phyloP scores from a whole-genome alignment of 2,329 filamentous ascomycete genomes.

The Ascomycota sp. region DNA sequence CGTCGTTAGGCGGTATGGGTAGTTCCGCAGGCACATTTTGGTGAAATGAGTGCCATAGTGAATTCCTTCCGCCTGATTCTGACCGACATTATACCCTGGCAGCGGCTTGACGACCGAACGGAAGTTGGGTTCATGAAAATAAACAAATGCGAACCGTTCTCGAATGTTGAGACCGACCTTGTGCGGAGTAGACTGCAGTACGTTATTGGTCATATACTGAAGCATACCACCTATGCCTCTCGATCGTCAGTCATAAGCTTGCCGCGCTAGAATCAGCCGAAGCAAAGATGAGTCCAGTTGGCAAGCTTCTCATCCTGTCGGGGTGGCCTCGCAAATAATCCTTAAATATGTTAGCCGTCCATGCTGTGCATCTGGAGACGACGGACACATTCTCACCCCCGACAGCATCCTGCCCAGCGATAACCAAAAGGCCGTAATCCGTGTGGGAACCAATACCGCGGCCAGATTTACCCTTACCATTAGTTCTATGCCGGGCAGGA shows the following conservation, averaged over 20 bases:
- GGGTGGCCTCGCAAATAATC: constrained; percentile 24
- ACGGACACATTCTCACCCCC: constrained; percentile 14
- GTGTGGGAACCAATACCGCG: constrained; percentile 31
- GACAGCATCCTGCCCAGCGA: constrained; percentile 27
- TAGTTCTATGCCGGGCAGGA: constrained; percentile 13
- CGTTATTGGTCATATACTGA: constrained; percentile 26
- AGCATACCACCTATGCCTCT: constrained; percentile 24
- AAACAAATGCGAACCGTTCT: constrained; percentile 27
- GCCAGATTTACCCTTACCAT: constrained; percentile 26
- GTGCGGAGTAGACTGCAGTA: constrained; percentile 25
- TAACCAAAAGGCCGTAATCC: constrained; percentile 29
- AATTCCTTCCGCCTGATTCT: constrained; percentile 15
- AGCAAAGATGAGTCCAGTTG: constrained; percentile 24
- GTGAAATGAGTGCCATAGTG: constrained; percentile 32
- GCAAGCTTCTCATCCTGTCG: constrained; percentile 17
- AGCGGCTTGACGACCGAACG: constrained; percentile 22
- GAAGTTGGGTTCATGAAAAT: constrained; percentile 31
- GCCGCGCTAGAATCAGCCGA: constrained; percentile 9
- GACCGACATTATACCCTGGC: constrained; percentile 14
- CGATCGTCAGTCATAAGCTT: neutral
- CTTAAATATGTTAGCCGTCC: constrained; percentile 4
- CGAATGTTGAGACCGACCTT: constrained; percentile 27
- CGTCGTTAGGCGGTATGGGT: constrained; percentile 24
- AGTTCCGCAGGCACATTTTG: constrained; percentile 29
- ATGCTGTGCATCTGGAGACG: neutral